Conservation (phyloP, 2,329 filamentous ascomycete species). For the Exophiala dermatitidis region DNA sequence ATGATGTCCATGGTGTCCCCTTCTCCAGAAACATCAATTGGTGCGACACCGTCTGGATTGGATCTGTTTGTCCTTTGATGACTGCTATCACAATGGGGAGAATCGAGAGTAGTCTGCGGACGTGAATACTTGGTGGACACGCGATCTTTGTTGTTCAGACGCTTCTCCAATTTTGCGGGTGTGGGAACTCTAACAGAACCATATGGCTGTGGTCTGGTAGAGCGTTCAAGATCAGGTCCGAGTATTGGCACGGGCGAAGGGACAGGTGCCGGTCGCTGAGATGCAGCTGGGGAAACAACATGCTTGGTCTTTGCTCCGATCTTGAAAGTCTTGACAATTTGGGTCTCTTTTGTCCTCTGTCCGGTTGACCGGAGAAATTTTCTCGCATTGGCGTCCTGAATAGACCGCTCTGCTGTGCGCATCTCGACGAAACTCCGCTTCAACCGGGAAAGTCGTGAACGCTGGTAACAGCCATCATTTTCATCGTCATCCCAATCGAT, state of each 20-base stretch:
- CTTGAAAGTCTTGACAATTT: background rate
- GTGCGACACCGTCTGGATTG: too few species aligned
- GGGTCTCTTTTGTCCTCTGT: background rate
- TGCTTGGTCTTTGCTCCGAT: background rate
- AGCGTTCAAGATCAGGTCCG: too few species aligned
- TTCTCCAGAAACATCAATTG: too few species aligned
- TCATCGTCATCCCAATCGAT: slow-evolving; percentile 24
- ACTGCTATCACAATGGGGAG: too few species aligned
- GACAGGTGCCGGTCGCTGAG: background rate
- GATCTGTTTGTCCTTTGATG: too few species aligned
- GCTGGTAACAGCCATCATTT: background rate
- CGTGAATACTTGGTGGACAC: too few species aligned
- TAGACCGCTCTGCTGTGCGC: slow-evolving; percentile 18
- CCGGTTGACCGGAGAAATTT: background rate
- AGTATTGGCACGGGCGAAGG: background rate
- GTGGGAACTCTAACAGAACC: background rate
- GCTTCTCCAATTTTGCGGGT: too few species aligned
- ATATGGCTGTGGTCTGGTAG: too few species aligned
- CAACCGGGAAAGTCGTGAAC: slow-evolving; percentile 11
- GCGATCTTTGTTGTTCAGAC: too few species aligned
- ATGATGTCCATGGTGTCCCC: too few species aligned
- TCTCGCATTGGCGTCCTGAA: slow-evolving; percentile 6
- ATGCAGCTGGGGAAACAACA: background rate
- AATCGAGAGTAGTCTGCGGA: too few species aligned
- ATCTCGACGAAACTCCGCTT: slow-evolving; percentile 19